Evolutionary conservation across 306 rosid species (phyloP), one percentile per base, ranked within the genome.

Genomic region (Cucumis hystrix): DNA sequence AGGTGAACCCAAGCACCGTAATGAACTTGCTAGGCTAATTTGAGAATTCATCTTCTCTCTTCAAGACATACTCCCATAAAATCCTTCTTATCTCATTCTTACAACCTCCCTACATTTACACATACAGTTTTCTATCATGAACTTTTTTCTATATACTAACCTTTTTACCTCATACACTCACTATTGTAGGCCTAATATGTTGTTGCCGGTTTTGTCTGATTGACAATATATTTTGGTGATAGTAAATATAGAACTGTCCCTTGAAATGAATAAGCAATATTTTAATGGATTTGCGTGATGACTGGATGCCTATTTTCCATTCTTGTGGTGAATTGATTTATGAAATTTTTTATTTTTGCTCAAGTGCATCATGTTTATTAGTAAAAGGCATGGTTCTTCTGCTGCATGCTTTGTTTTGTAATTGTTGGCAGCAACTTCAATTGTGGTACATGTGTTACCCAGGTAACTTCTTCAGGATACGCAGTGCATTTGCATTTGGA

Each of bases 401-500:
- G 52, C 52, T 74, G 68, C 67, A 39, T 58, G 49, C 17, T n/a
- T 41, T 61, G 23, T 45, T 45, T 62, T 60, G 28, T 30, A 43
- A 47, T 62, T 21, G 68, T 17, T 23, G 55, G 33, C 40, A 60
- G 35, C n/a, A 21, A 23, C 43, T 23, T 59, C 73, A 77, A 12
- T 37, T 45, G 59, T 78, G 69, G 25, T 78, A 43, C 80, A 20
- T 68, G 17, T 33, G 68, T 79, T 77, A 79, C 84, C 80, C 90
- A 96, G 99, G 99, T 79, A 96, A 96, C 84, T 96, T 96, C 87
- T 96, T 87, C 86, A 86, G 99, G 84, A 96, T 96, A 76, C 97
- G 99, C 83, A 96, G 99, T 85, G 99, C 99, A 77, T 92, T 96
- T 84, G 89, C 94, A 14, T 96, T 91, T 86, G 99, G 99, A 79